These are phyloP conservation scores for Colletotrichum melonis DNA, from an alignment of 2,329 filamentous ascomycete species.

Conservation along the genomic window DNA sequence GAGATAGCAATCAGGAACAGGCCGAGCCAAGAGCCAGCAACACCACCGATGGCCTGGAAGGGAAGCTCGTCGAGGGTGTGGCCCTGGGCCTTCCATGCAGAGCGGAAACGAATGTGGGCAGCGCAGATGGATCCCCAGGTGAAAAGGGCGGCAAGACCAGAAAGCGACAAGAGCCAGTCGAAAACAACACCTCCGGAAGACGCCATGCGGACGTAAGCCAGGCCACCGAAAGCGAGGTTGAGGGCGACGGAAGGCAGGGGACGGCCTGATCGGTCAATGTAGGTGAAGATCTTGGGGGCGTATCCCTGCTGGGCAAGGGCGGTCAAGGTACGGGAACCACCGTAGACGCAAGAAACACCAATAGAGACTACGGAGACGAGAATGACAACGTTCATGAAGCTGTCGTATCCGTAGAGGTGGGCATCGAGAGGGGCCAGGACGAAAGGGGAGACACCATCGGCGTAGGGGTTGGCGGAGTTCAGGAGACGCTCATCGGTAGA, in stretches of 20 bases:
- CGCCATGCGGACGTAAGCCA: slow-evolving; percentile 59
- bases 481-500: slow-evolving; percentile 57
- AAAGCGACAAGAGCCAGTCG: slow-evolving; percentile 73
- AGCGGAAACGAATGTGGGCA: slow-evolving; percentile 75
- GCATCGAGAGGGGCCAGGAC: slow-evolving; percentile 49
- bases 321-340: slow-evolving; percentile 65
- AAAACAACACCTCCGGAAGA: slow-evolving; percentile 65
- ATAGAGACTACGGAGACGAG: slow-evolving; percentile 65
- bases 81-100: slow-evolving; percentile 68
- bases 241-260: slow-evolving; percentile 59
- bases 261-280: slow-evolving; percentile 65
- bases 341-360: slow-evolving; percentile 65
- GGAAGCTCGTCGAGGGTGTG: slow-evolving; percentile 73
- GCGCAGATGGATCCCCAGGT: slow-evolving; percentile 75
- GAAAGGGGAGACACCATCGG: slow-evolving; percentile 42
- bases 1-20: slow-evolving; percentile 66
- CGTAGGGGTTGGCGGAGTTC: slow-evolving; percentile 55
- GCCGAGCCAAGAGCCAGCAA: slow-evolving; percentile 72
- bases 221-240: slow-evolving; percentile 57
- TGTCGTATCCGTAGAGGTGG: slow-evolving; percentile 58
- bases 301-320: slow-evolving; percentile 68
- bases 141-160: slow-evolving; percentile 71
- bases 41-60: slow-evolving; percentile 69
- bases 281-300: slow-evolving; percentile 64
- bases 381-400: slow-evolving; percentile 66